These are phyloP conservation scores for Daphne laureola DNA, from an alignment of 441 rosid species.

Conservation along the genomic window DNA sequence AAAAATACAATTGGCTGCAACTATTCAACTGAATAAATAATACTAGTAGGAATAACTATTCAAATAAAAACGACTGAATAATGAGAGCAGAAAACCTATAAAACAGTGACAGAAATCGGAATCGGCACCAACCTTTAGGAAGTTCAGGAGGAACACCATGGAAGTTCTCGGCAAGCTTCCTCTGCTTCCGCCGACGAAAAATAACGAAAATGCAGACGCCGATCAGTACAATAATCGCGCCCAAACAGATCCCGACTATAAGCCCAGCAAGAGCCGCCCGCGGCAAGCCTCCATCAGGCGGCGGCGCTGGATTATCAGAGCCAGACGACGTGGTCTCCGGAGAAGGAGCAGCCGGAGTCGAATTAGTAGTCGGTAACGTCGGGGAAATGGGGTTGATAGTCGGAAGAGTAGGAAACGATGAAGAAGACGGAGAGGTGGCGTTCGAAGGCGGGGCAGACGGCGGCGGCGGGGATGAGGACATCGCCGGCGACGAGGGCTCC, in stretches of 20 bases:
- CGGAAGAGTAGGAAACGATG: constrained; percentile 3
- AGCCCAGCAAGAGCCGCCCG: constrained; percentile 23
- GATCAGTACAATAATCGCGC: constrained; percentile 43
- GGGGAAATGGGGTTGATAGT: neutral
- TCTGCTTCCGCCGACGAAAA: constrained; percentile 36
- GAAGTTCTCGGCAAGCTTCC: constrained; percentile 24
- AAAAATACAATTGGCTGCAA: neutral
- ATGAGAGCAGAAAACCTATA: neutral
- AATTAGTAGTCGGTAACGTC: constrained; percentile 7
- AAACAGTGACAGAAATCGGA: neutral
- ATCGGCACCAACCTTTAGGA: constrained; percentile 26
- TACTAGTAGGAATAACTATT: no score
- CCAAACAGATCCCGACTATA: constrained; percentile 39
- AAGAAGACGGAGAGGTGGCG: neutral
- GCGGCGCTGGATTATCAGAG: neutral
- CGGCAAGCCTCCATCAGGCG: constrained; percentile 4
- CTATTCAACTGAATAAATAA: neutral
- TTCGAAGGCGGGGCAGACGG: neutral
- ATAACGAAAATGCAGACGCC: constrained; percentile 33
- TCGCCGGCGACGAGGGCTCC: constrained; percentile 2
- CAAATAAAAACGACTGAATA: constrained; percentile 11
- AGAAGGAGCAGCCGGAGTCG: constrained; percentile 9
- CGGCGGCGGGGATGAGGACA: constrained; percentile 9
- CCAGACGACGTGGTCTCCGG: constrained; percentile 7
- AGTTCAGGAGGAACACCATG: constrained; percentile 13